These are phyloP conservation scores for Rhizophora mangle DNA, from an alignment of 345 rosid species.

Conservation along the genomic window DNA sequence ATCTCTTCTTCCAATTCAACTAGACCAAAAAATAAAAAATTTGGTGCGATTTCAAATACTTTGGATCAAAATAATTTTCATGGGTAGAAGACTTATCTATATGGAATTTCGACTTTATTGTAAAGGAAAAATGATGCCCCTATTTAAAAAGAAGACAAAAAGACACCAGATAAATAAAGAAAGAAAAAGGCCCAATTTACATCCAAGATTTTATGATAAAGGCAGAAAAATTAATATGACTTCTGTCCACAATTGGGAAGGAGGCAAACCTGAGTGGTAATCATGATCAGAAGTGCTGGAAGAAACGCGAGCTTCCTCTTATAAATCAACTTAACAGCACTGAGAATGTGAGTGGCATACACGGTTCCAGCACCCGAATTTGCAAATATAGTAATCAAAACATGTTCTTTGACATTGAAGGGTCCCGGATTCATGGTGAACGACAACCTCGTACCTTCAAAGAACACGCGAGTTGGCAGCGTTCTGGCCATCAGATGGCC, in stretches of 20 bases:
- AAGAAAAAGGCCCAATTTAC: too few species aligned
- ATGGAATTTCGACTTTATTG: too few species aligned
- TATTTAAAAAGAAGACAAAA: too few species aligned
- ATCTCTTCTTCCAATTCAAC: too few species aligned
- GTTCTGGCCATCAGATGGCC: conserved; percentile 65
- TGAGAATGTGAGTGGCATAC: conserved; percentile 70
- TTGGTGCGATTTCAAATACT: too few species aligned
- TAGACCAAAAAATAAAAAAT: too few species aligned
- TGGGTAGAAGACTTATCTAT: too few species aligned
- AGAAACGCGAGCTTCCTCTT: conserved; percentile 52
- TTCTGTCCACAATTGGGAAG: too few species aligned
- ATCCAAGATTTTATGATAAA: too few species aligned
- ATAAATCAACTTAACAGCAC: conserved; percentile 60
- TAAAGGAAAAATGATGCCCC: too few species aligned
- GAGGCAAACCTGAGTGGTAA: conserved; percentile 66
- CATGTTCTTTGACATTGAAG: conserved; percentile 82
- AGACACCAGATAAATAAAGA: background rate
- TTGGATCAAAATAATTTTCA: too few species aligned
- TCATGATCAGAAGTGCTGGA: conserved; percentile 60
- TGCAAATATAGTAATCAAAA: conserved; percentile 51
- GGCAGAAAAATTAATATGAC: too few species aligned
- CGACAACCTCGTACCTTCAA: conserved; percentile 47
- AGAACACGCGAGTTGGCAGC: conserved; percentile 39
- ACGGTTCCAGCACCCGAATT: conserved; percentile 75
- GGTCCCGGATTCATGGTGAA: conserved; percentile 76